A percentile compares a stretch with the other conserved stretches of the same genome.
These are phyloP conservation scores for Chaetothyriales sp. DNA, from an alignment of 2,329 filamentous ascomycete species.

Conservation along the genomic window DNA sequence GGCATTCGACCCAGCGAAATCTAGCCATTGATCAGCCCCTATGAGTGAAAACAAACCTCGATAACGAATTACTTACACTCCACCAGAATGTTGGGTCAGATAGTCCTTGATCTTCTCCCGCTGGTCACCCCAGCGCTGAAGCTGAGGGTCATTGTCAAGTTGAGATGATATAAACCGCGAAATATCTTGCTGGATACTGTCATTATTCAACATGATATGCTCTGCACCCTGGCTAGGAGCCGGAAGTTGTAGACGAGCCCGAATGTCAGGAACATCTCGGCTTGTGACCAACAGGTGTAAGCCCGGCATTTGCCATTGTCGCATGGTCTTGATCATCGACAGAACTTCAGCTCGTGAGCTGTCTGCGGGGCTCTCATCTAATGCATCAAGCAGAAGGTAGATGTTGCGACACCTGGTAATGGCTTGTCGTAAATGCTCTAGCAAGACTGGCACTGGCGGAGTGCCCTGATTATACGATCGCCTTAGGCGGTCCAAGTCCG, in stretches of 20 bases:
- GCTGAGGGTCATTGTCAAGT: slow-evolving; percentile 3
- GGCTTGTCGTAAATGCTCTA: slow-evolving; percentile 9
- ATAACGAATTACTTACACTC: slow-evolving; percentile 9
- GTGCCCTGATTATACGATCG: slow-evolving; percentile 4
- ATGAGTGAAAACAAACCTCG: neutral
- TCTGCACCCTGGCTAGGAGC: neutral
- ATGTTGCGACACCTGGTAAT: slow-evolving; percentile 6
- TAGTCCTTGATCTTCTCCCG: slow-evolving; percentile 5
- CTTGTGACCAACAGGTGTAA: slow-evolving; percentile 15
- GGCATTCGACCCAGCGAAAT: slow-evolving; percentile 21
- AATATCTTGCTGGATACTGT: slow-evolving; percentile 8
- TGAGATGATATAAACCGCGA: slow-evolving; percentile 1
- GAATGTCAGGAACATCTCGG: slow-evolving; percentile 13
- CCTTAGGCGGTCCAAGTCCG: slow-evolving; percentile 11
- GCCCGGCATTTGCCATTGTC: slow-evolving; percentile 8
- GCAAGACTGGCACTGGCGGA: slow-evolving; percentile 5
- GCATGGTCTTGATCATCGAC: slow-evolving; percentile 3
- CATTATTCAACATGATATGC: slow-evolving; percentile 4
- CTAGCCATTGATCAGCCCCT: slow-evolving; percentile 9
- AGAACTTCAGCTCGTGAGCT: slow-evolving; percentile 5
- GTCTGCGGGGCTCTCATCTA: slow-evolving; percentile 14
- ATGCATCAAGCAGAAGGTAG: slow-evolving; percentile 15
- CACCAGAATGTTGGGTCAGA: slow-evolving; percentile 6
- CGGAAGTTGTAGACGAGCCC: slow-evolving; percentile 3
- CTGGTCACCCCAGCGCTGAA: slow-evolving; percentile 4